phyloP scores from a whole-genome alignment of 2,329 filamentous ascomycete species.

The Colletotrichum chlorophyti region DNA sequence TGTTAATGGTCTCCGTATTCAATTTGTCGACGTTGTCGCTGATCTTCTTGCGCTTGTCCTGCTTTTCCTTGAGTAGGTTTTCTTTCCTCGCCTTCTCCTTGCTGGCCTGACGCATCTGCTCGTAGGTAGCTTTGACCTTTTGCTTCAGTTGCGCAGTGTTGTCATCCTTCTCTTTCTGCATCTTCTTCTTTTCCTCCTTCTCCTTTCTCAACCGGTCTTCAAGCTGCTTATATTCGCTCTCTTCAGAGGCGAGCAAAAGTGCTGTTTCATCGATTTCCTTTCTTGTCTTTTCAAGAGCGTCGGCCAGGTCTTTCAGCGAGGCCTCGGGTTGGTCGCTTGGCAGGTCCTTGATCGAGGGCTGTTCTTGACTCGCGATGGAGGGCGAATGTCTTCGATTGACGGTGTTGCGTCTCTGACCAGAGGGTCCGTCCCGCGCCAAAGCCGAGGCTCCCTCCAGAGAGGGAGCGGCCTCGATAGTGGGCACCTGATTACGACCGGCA shows the following conservation, averaged over 20 bases:
- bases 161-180: constrained; percentile 89
- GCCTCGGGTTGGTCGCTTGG: constrained; percentile 64
- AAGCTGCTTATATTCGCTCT: constrained; percentile 71
- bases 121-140: constrained; percentile 80
- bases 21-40: constrained; percentile 74
- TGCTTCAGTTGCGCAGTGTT: constrained; percentile 84
- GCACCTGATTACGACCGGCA: constrained; percentile 55
- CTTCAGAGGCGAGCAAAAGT: constrained; percentile 73
- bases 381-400: constrained; percentile 75
- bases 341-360: constrained; percentile 51
- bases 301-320: constrained; percentile 79
- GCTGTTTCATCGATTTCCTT: constrained; percentile 84
- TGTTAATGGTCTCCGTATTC: constrained; percentile 66
- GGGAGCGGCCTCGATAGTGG: constrained; percentile 66
- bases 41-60: constrained; percentile 71
- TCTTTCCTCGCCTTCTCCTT: constrained; percentile 82
- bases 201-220: constrained; percentile 76
- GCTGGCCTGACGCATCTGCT: constrained; percentile 81
- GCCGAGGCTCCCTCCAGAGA: constrained; percentile 66
- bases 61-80: constrained; percentile 71
- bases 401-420: constrained; percentile 65
- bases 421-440: constrained; percentile 70
- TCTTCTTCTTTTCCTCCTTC: constrained; percentile 78
- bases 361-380: constrained; percentile 47
- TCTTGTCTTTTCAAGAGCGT: constrained; percentile 79